phyloP scores from a whole-genome alignment of 164 flowering plant species.

The Tetrastigma voinierianum region DNA sequence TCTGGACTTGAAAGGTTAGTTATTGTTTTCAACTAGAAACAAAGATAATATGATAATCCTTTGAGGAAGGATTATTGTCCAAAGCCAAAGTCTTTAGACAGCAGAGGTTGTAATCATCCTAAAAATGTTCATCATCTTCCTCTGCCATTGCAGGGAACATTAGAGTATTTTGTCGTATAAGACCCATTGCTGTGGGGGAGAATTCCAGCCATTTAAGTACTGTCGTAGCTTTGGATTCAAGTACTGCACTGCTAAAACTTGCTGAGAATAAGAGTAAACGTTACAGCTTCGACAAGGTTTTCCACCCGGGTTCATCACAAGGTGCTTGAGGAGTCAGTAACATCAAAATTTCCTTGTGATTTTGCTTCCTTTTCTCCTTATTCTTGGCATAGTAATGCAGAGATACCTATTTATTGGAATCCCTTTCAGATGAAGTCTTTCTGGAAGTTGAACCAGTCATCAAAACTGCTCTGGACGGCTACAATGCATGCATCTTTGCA shows the following conservation, averaged over 20 bases:
- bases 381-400: too few relatives aligned
- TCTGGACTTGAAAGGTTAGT: slow-evolving; percentile 55
- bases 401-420: neutral
- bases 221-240: slow-evolving; percentile 36
- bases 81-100: too few relatives aligned
- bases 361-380: neutral
- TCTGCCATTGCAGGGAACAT: slow-evolving; percentile 46
- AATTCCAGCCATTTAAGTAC: slow-evolving; percentile 20
- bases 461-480: slow-evolving; percentile 65
- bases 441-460: slow-evolving; percentile 62
- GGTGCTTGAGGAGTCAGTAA: slow-evolving; percentile 30
- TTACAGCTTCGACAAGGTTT: slow-evolving; percentile 59
- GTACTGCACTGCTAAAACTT: slow-evolving; percentile 34
- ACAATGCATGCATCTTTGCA: slow-evolving; percentile 70
- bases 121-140: neutral
- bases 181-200: slow-evolving; percentile 38
- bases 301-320: slow-evolving; percentile 54
- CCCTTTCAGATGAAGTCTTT: slow-evolving; percentile 54
- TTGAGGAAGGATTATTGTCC: neutral
- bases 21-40: neutral
- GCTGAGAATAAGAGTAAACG: slow-evolving; percentile 36
- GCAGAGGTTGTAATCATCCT: too few relatives aligned
- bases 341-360: neutral
- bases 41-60: too few relatives aligned
- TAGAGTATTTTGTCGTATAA: slow-evolving; percentile 61